Evolutionary conservation across 2,329 filamentous ascomycete species (phyloP), one percentile per base, ranked within the genome.

Genomic region (Cercospora citrullina): DNA sequence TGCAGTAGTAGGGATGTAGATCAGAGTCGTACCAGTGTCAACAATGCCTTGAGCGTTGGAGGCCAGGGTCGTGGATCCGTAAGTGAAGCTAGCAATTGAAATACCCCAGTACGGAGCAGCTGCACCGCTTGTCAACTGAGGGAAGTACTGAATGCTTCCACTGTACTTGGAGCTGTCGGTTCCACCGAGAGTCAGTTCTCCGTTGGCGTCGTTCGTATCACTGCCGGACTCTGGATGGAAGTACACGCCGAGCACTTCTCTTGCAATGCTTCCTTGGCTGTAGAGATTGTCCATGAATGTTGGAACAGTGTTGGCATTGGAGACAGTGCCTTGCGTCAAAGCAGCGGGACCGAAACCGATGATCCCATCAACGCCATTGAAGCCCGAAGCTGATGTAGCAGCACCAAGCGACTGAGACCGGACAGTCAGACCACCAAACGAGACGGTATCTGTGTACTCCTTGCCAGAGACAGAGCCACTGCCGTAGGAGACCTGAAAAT

Each of bases 151-250:
- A 72, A 91, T 83, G 53, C 69, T 59, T 7, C 88, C 88, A 0
- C 79, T 85, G 80, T 88, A 88, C 64, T 72, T 86, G 73, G 78
- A 77, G 48, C 74, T 75, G 79, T 91, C 83, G 69, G 90, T 86
- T 80, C 70, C 70, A 31, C 70, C 70, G 12, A 72, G 66, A 16
- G 70, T 72, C 7, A 72, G 62, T 60, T 72, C 70, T 62, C 70
- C 70, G 63, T 72, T 72, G 64, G 63, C 51, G 45, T 70, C 70
- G 42, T 68, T 33, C 21, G 63, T 62, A 48, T 71, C 70, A 48
- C 69, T 71, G 63, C 70, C 70, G 31, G 69, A 68, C 59, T 71
- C 69, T 23, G 71, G 69, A 51, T 61, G 63, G 69, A 72, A 72
- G 67, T 69, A 72, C 1, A 72, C 71, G 58, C 71, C 71, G 21